These are phyloP conservation scores for Zasmidium citrigriseum DNA, from an alignment of 2,329 filamentous ascomycete genomes.

Conservation along the genomic window DNA sequence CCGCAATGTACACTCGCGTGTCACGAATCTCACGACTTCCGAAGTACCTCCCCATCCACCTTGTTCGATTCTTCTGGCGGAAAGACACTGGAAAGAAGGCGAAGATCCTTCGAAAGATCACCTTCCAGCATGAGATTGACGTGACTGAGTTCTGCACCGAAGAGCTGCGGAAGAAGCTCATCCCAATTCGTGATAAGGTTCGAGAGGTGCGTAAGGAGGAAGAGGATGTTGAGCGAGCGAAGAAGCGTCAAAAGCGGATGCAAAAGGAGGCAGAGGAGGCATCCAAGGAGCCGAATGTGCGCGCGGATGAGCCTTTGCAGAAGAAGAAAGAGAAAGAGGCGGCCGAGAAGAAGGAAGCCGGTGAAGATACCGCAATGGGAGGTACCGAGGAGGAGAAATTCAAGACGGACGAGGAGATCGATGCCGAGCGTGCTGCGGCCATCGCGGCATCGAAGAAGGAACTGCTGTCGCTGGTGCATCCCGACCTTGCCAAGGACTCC, in stretches of 20 bases:
- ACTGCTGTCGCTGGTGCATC: constrained; percentile 74
- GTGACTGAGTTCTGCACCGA: constrained; percentile 95
- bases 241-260: constrained; percentile 83
- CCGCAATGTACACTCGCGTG: constrained; percentile 84
- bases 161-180: constrained; percentile 74
- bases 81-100: constrained; percentile 95
- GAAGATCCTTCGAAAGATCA: constrained; percentile 99
- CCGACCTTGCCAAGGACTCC: constrained; percentile 72
- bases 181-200: constrained; percentile 95
- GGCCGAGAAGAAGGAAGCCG: constrained; percentile 48
- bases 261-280: constrained; percentile 57
- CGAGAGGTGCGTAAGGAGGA: constrained; percentile 94
- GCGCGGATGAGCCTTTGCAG: constrained; percentile 67
- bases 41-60: constrained; percentile 95
- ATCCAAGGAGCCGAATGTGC: constrained; percentile 33
- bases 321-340: constrained; percentile 81
- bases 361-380: constrained; percentile 70
- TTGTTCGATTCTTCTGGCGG: constrained; percentile 98
- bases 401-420: constrained; percentile 93
- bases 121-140: constrained; percentile 91
- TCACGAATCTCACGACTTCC: constrained; percentile 88
- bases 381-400: constrained; percentile 76
- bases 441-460: constrained; percentile 85
- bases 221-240: constrained; percentile 84
- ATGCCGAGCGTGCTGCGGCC: constrained; percentile 76